Conservation (phyloP, 306 rosid genomes). For the Trichosanthes truncata region DNA sequence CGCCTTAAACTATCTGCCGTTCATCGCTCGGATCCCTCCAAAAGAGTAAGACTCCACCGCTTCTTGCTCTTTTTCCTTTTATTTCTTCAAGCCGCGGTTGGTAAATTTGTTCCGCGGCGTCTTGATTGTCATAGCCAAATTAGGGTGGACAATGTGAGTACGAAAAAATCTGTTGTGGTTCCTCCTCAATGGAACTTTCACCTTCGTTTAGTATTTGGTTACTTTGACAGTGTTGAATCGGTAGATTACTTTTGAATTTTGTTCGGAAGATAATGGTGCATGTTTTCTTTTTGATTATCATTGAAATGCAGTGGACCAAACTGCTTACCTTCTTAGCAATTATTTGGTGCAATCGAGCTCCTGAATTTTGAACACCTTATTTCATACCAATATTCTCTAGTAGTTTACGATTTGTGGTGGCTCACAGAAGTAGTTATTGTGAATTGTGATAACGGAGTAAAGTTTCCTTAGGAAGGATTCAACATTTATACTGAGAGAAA, state of each 20-base stretch:
- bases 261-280: neutral
- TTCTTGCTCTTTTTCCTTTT: neutral
- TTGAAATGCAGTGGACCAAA: neutral
- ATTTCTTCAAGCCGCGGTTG: neutral
- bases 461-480: neutral
- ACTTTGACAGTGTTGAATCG: neutral
- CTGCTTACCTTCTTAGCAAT: neutral
- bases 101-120: neutral
- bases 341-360: neutral
- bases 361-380: neutral
- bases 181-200: neutral
- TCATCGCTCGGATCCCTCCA: conserved; percentile 51
- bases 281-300: neutral
- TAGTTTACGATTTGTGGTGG: neutral
- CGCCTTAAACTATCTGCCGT: conserved; percentile 63
- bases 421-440: neutral
- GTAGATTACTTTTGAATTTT: neutral
- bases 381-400: neutral
- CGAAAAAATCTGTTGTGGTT: neutral
- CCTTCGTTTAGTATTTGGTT: neutral
- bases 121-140: neutral
- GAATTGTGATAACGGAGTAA: neutral
- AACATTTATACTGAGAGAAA: neutral
- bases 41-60: conserved; percentile 21
- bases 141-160: neutral